Evolutionary conservation across 2,329 filamentous ascomycete species (phyloP).

Genomic region (Ceratocystis papillata): DNA sequence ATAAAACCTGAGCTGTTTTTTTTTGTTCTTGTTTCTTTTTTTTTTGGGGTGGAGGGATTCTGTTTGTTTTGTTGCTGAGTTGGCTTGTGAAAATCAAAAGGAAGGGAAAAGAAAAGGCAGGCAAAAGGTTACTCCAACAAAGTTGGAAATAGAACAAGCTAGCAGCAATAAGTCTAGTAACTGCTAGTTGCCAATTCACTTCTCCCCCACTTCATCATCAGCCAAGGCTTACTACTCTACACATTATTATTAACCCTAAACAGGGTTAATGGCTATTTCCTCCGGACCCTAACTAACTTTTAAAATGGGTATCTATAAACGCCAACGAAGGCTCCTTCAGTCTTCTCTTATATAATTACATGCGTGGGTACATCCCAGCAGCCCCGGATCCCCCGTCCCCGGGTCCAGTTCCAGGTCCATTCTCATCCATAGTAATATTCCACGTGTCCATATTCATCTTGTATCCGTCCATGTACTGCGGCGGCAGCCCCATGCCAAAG

Average conservation of each 20-base stretch:
- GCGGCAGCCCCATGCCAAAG: conserved; percentile 24
- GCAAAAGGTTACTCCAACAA: too few species aligned
- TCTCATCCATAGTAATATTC: conserved; percentile 13
- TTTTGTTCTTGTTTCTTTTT: background rate
- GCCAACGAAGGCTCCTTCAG: background rate
- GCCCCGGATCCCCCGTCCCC: background rate
- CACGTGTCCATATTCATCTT: conserved; percentile 16
- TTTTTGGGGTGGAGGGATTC: too few species aligned
- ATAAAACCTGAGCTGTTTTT: background rate
- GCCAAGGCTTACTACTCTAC: background rate
- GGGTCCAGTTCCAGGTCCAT: background rate
- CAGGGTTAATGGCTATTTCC: background rate
- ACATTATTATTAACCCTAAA: background rate
- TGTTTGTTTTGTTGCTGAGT: too few species aligned
- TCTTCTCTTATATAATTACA: background rate
- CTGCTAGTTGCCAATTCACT: too few species aligned
- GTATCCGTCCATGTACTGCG: conserved; percentile 21
- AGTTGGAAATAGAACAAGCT: too few species aligned
- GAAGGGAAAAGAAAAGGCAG: too few species aligned
- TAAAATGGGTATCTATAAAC: conserved; percentile 2
- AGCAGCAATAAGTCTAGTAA: too few species aligned
- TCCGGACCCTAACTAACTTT: background rate
- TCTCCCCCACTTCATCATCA: background rate
- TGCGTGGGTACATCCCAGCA: background rate
- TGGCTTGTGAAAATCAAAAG: background rate